Base-by-base conservation (phyloP, 2,329 filamentous ascomycete genomes). In the Paraphoma sp. region DNA sequence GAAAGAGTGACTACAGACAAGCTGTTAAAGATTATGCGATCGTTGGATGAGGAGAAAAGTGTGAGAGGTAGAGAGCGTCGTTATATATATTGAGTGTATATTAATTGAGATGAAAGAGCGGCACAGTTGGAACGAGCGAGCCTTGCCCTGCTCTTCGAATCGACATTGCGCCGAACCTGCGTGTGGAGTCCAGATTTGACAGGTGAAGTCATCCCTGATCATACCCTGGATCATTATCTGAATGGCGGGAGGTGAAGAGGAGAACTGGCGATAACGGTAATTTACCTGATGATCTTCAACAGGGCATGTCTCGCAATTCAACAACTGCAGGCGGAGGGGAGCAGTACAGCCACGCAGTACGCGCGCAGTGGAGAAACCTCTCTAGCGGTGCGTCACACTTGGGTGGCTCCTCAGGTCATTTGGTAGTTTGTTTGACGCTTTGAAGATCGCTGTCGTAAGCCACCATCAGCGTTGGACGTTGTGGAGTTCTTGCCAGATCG, bases 1-100 rank as follows among this genome's bases (percentile, higher is more conserved):
- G 57, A 73, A 72, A 62, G 70, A 73, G 65, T 71, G 68, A 57
- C 64, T 72, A 69, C 67, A 67, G 69, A 60, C 52, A 62, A 59
- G 53, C 67, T 70, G 67, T 70, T 51, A 31, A 54, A 23, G 48
- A 67, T 60, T 64, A 61, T 62, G 31, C 51, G 59, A 63, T 57
- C 48, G 55, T 57, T 28, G 48, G 62, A 62, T 62, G 60, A 53
- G 33, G 54, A 54, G 56, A 51, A 14, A 36, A 44, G 50, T 50
- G 51, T 51, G 57, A 28, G 14, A 41, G 47, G 50, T 38, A 46
- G 50, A 60, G 53, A 17, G 14, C 8, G 11, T n/a, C 8, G n/a
- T n/a, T 11, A 63, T 59, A 64, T 64, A 62, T 65, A 60, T 45
- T 51, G n/a, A 36, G 29, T 33, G 44, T 53, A 59, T 52, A 61